Conservation (phyloP, 306 rosid species). For the Vigna nakashimae region DNA sequence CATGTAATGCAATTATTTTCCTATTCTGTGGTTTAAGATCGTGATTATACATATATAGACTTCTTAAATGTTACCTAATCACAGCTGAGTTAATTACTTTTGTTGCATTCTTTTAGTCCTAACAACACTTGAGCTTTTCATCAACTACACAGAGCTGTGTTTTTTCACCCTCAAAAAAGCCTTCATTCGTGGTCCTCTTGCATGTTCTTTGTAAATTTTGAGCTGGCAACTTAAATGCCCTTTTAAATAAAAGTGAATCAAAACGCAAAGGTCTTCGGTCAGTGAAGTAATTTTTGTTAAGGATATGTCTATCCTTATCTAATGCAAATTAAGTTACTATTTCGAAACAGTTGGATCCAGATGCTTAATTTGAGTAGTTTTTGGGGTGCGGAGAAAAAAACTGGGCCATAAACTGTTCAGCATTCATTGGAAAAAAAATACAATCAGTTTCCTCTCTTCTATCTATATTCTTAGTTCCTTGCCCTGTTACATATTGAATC, state of each 20-base stretch:
- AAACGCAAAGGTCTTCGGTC: background rate
- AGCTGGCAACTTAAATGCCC: background rate
- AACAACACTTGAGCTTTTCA: background rate
- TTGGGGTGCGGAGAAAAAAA: background rate
- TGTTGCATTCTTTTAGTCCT: background rate
- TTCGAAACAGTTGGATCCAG: background rate
- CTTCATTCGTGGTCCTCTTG: background rate
- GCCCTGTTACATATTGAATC: too few species aligned
- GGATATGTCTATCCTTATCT: too few species aligned
- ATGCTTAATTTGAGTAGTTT: background rate
- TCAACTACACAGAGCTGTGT: background rate
- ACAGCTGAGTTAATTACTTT: background rate
- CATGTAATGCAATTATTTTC: conserved; percentile 40
- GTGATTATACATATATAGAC: conserved; percentile 13
- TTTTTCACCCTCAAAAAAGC: background rate
- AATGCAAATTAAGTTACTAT: background rate
- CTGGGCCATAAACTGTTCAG: too few species aligned
- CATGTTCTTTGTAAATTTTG: background rate
- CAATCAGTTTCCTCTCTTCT: too few species aligned
- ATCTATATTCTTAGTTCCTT: too few species aligned
- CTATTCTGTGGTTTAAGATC: conserved; percentile 42
- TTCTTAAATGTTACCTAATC: background rate
- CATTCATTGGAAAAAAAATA: too few species aligned
- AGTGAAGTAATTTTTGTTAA: background rate
- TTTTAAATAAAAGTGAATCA: background rate